These are phyloP conservation scores for Populus tomentosa DNA, from an alignment of 441 rosid species.

Conservation along the genomic window DNA sequence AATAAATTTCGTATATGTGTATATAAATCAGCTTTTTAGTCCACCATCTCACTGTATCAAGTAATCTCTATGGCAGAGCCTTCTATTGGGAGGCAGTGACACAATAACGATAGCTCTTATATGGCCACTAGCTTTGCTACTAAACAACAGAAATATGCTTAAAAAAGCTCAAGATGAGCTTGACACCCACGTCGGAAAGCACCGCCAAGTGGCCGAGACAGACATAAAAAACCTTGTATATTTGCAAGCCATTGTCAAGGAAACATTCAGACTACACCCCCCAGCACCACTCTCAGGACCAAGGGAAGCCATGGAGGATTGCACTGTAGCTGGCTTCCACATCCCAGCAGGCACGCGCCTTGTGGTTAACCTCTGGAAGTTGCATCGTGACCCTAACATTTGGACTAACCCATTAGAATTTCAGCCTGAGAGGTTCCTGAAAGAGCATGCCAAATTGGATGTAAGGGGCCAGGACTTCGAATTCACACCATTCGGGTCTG, in stretches of 20 bases:
- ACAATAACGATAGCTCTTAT: constrained; percentile 31
- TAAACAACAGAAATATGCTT: constrained; percentile 33
- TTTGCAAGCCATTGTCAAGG: constrained; percentile 51
- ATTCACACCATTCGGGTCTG: constrained; percentile 33
- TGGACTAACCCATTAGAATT: constrained; percentile 42
- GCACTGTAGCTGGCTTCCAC: constrained; percentile 37
- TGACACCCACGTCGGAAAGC: constrained; percentile 41
- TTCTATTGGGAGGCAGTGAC: constrained; percentile 43
- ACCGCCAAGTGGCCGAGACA: constrained; percentile 39
- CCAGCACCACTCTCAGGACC: constrained; percentile 40
- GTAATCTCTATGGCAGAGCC: constrained; percentile 20
- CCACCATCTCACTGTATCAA: neutral
- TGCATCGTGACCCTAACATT: constrained; percentile 35
- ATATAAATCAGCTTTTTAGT: too few species aligned
- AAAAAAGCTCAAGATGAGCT: constrained; percentile 44
- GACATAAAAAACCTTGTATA: constrained; percentile 39
- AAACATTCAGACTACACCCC: constrained; percentile 48
- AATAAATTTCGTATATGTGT: too few species aligned
- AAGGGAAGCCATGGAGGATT: constrained; percentile 46
- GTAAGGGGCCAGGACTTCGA: constrained; percentile 29
- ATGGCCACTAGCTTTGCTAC: constrained; percentile 27
- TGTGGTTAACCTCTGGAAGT: constrained; percentile 49
- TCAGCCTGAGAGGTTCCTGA: constrained; percentile 36
- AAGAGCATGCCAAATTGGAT: constrained; percentile 20
- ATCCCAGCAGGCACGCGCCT: constrained; percentile 41